Base-by-base conservation (phyloP, 805 yeast genomes). In the Sporopachydermia lactativora region DNA sequence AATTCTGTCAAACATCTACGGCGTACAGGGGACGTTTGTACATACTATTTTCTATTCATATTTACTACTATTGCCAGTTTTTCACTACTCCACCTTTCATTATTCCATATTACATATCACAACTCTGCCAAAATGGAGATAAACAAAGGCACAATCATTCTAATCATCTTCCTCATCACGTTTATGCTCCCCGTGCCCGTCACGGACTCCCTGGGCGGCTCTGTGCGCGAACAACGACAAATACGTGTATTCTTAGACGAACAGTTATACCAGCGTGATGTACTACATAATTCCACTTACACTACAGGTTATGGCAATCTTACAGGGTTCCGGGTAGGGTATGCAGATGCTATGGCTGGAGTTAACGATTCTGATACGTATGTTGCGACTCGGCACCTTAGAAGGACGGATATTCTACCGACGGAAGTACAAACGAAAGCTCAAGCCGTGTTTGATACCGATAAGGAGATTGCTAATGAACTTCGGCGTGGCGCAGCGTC, bases 251-350 rank as follows among this genome's bases (percentile, higher is more conserved):
- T 64, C 43, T 19, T 66, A 50, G 44, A 45, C 54, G 52, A 38
- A 47, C 48, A 45, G 48, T 48, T 47, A 66, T 53, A 39, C 52
- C 55, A 48, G n/a, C 41, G 59, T 17, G 46, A 54, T 2, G 51
- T 55, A 1, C 55, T 78, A 24, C 48, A 46, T 11, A 59, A 64
- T 34, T 54, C 71, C 36, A 64, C 69, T 1, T 77, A 68, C 53
- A 41, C 52, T 15, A 44, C 58, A 3, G 84, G 82, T 4, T 77
- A 76, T 52, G 81, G 81, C 1, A 79, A 81, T 49, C 55, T 83
- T 13, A 80, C 92, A 0, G 95, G 95, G 3, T 72, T 78, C 43
- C 68, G 65, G 49, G 57, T 78, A 24, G 73, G 84, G 19, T 83
- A 81, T 49, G 61, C 65, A 5, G 94, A 80, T 55, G 67, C 64